A percentile compares a stretch with the other conserved stretches of the same genome.
Evolutionary conservation across 345 rosid genomes (phyloP).

Genomic region (Gossypium arboreum): DNA sequence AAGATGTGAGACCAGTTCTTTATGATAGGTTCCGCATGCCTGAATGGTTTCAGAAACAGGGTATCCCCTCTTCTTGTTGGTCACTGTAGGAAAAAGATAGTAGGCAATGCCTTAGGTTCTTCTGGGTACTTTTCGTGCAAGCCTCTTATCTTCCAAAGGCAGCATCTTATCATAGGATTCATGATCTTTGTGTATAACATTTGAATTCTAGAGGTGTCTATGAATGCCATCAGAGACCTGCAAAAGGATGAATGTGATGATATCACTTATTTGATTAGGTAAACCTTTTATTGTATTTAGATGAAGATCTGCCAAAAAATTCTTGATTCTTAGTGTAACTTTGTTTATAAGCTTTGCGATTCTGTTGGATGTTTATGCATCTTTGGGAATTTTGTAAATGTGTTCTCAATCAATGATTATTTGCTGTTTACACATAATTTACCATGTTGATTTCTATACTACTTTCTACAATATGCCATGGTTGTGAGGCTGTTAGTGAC

Average conservation of each 20-base stretch:
- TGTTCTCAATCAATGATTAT: constrained; percentile 10
- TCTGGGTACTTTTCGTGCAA: constrained; percentile 17
- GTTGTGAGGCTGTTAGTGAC: no score
- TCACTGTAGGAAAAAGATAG: constrained; percentile 18
- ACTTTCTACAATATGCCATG: not conserved
- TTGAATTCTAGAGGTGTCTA: constrained; percentile 18
- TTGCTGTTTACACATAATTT: constrained; percentile 7
- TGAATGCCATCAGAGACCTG: not conserved
- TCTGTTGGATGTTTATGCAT: constrained; percentile 13
- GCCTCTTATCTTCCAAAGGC: constrained; percentile 12
- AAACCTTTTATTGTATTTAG: constrained; percentile 20
- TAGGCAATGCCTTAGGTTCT: not conserved
- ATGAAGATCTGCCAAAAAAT: constrained; percentile 13
- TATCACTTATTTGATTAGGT: constrained; percentile 20
- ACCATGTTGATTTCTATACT: not conserved
- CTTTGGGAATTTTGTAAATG: constrained; percentile 25
- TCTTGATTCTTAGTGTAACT: constrained; percentile 25
- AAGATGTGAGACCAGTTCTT: constrained; percentile 72
- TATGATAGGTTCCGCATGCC: constrained; percentile 85
- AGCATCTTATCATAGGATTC: constrained; percentile 20
- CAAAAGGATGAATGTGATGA: constrained; percentile 17
- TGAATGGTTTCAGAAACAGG: constrained; percentile 94
- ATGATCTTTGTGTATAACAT: constrained; percentile 24
- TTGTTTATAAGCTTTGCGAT: constrained; percentile 24
- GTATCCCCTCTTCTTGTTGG: constrained; percentile 71